These are phyloP conservation scores for Candida rishiriensis DNA, from an alignment of 805 yeast genomes.

Conservation along the genomic window DNA sequence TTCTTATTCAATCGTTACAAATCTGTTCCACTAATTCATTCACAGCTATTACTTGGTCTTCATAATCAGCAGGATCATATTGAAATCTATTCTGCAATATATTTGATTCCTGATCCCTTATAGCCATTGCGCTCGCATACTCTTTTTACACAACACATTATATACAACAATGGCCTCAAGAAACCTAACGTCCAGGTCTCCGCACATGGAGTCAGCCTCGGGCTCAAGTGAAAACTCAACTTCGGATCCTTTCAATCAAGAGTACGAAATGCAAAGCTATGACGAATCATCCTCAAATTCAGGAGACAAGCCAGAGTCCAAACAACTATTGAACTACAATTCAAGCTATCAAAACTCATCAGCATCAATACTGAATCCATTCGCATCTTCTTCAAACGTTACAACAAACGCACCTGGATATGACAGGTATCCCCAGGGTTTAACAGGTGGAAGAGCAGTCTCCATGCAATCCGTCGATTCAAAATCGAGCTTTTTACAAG, in stretches of 20 bases:
- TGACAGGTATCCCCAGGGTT: conserved; percentile 64
- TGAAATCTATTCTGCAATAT: too few relatives aligned
- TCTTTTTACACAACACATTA: too few relatives aligned
- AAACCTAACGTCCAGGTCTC: conserved; percentile 31
- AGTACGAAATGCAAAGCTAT: conserved; percentile 28
- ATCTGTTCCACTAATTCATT: too few relatives aligned
- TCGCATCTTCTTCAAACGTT: conserved; percentile 24
- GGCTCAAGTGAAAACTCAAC: conserved; percentile 20
- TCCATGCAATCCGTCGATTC: conserved; percentile 45
- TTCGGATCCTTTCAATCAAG: conserved; percentile 29
- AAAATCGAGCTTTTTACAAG: conserved; percentile 18
- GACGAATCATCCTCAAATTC: conserved; percentile 22
- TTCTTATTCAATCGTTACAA: too few relatives aligned
- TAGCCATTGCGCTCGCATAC: too few relatives aligned
- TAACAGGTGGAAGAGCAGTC: conserved; percentile 51
- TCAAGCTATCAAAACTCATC: conserved; percentile 25
- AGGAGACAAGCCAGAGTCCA: conserved; percentile 4
- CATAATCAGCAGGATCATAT: too few relatives aligned
- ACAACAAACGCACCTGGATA: conserved; percentile 41
- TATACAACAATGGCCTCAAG: conserved; percentile 31
- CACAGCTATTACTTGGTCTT: too few relatives aligned
- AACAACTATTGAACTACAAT: conserved; percentile 12
- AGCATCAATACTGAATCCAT: conserved; percentile 27
- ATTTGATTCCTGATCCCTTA: too few relatives aligned
- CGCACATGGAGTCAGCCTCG: conserved; percentile 28